phyloP scores from a whole-genome alignment of 2,329 filamentous ascomycete genomes.

The Diaporthe sp. region DNA sequence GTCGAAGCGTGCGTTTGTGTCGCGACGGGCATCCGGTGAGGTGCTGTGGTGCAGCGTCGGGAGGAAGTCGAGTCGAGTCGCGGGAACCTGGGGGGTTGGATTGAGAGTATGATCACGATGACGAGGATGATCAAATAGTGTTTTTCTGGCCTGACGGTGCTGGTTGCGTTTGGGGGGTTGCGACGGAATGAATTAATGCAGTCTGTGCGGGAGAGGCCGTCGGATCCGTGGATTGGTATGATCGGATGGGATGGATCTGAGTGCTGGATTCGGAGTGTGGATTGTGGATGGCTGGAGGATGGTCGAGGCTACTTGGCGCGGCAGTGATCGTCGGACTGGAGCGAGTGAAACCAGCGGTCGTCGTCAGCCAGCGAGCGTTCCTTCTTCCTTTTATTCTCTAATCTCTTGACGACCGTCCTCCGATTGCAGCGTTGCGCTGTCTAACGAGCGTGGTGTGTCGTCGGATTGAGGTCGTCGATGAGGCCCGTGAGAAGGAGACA shows the following conservation, averaged over 20 bases:
- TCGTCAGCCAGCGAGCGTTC: conserved; percentile 21
- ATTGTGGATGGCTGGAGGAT: conserved; percentile 26
- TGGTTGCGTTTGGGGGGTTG: conserved; percentile 6
- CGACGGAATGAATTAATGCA: conserved; percentile 23
- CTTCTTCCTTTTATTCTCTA: neutral
- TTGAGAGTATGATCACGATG: neutral
- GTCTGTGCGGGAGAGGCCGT: conserved; percentile 33
- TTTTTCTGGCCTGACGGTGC: neutral
- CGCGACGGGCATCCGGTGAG: neutral
- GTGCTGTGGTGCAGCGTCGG: conserved; percentile 5
- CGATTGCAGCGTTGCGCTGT: neutral
- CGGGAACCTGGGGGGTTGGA: neutral
- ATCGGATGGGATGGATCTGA: conserved; percentile 12
- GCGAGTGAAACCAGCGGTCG: conserved; percentile 17
- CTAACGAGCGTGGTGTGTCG: conserved; percentile 30
- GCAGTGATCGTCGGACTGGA: conserved; percentile 26
- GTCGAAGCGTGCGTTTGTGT: conserved; percentile 1
- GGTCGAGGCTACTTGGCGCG: conserved; percentile 28
- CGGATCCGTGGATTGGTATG: conserved; percentile 32
- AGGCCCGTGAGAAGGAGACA: neutral
- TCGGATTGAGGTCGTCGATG: neutral
- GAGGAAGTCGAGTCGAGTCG: conserved; percentile 6
- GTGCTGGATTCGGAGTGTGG: conserved; percentile 6
- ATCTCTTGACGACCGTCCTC: neutral
- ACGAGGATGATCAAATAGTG: conserved; percentile 27